phyloP scores from a whole-genome alignment of 2,329 filamentous ascomycete species.

The Cryphonectria parasitica region DNA sequence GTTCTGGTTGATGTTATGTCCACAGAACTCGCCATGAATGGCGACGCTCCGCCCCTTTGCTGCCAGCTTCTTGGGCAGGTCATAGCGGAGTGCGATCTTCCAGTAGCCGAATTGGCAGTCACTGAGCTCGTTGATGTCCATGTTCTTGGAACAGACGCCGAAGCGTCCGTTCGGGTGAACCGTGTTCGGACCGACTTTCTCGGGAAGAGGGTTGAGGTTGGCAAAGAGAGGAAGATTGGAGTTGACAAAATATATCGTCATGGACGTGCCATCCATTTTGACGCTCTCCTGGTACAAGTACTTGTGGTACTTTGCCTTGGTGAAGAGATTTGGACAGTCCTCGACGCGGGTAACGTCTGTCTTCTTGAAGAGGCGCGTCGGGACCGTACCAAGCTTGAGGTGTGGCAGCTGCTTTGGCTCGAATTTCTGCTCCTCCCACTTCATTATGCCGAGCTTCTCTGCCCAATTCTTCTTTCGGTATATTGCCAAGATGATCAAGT shows the following conservation, averaged over 20 bases:
- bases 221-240: conserved; percentile 31
- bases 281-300: conserved; percentile 42
- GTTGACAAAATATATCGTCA: conserved; percentile 44
- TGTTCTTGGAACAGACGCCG: conserved; percentile 39
- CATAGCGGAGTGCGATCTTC: conserved; percentile 31
- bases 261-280: conserved; percentile 46
- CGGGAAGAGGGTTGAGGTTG: conserved; percentile 18
- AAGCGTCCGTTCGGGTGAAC: conserved; percentile 36
- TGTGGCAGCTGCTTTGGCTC: not conserved
- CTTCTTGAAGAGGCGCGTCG: conserved; percentile 32
- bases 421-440: conserved; percentile 30
- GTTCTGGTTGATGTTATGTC: conserved; percentile 35
- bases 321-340: conserved; percentile 37
- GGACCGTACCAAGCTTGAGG: conserved; percentile 26
- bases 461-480: conserved; percentile 26
- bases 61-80: conserved; percentile 34
- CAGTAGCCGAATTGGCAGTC: conserved; percentile 31
- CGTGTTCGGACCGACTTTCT: conserved; percentile 27
- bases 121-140: conserved; percentile 34
- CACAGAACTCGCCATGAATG: conserved; percentile 41
- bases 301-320: conserved; percentile 33
- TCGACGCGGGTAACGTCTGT: conserved; percentile 34
- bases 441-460: conserved; percentile 32
- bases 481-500: conserved; percentile 5
- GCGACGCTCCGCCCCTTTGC: conserved; percentile 33